These are phyloP conservation scores for Metschnikowia anglica DNA, from an alignment of 805 yeast species.

Conservation along the genomic window DNA sequence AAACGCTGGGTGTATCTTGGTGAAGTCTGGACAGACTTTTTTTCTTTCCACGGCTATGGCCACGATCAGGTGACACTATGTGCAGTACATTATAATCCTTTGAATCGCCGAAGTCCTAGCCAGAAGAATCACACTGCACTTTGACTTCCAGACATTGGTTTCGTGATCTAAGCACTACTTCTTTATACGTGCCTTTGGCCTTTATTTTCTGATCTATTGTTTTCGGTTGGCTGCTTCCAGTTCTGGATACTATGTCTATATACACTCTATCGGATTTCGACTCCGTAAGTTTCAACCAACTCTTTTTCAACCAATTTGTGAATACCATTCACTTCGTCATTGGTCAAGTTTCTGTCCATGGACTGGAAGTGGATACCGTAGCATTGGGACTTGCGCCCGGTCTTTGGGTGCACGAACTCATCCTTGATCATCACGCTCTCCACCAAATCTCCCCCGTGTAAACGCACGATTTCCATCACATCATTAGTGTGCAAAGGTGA, in stretches of 20 bases:
- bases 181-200: too few species aligned
- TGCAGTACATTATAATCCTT: too few species aligned
- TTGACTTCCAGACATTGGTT: too few species aligned
- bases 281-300: slow-evolving; percentile 51
- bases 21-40: background rate
- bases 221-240: too few species aligned
- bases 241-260: too few species aligned
- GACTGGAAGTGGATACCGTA: slow-evolving; percentile 91
- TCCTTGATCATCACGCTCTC: slow-evolving; percentile 82
- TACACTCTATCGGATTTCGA: slow-evolving; percentile 47
- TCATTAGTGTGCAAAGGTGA: slow-evolving; percentile 74
- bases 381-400: slow-evolving; percentile 73
- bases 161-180: too few species aligned
- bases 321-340: slow-evolving; percentile 73
- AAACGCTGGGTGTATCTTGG: too few species aligned
- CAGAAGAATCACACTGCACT: too few species aligned
- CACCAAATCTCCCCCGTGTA: slow-evolving; percentile 80
- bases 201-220: too few species aligned
- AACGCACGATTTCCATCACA: slow-evolving; percentile 88
- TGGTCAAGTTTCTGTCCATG: slow-evolving; percentile 89
- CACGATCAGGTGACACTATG: too few species aligned
- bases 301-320: slow-evolving; percentile 64
- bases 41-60: too few species aligned
- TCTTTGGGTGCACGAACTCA: slow-evolving; percentile 82
- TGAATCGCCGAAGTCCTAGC: too few species aligned